These are phyloP conservation scores for Aspergillus biplanus DNA, from an alignment of 495 filamentous ascomycete genomes.

Conservation along the genomic window DNA sequence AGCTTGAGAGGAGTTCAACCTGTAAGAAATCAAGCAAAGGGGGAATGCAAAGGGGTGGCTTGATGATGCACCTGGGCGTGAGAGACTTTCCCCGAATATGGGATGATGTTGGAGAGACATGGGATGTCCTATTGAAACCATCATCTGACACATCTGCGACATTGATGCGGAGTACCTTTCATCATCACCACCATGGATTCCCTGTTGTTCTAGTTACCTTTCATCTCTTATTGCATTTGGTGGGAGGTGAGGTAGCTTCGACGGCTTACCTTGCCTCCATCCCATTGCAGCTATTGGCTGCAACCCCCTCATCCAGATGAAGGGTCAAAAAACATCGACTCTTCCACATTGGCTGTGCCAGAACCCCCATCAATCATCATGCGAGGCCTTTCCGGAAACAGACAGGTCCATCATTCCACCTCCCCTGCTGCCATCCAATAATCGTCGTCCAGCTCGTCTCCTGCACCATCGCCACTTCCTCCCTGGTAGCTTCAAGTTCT, in stretches of 20 bases:
- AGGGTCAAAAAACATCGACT: background rate
- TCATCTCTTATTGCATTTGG: background rate
- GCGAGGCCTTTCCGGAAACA: conserved; percentile 13
- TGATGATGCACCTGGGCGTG: background rate
- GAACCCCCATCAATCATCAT: conserved; percentile 4
- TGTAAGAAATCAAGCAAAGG: background rate
- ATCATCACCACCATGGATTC: conserved; percentile 12
- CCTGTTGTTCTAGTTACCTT: background rate
- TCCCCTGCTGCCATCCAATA: conserved; percentile 5
- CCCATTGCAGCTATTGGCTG: background rate
- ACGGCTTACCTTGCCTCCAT: background rate
- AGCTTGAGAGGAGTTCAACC: background rate
- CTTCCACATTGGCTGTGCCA: conserved; percentile 1
- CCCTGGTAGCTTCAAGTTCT: conserved; percentile 4
- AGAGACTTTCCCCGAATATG: background rate
- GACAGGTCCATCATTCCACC: conserved; percentile 10
- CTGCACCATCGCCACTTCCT: conserved; percentile 11
- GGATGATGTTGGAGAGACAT: conserved; percentile 12
- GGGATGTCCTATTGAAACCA: conserved; percentile 5
- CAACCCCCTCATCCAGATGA: background rate
- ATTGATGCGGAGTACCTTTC: conserved; percentile 21
- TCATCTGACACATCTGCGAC: conserved; percentile 20
- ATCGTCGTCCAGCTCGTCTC: background rate
- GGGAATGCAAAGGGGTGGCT: background rate
- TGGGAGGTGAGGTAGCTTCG: background rate